Conservation (phyloP, 495 filamentous ascomycete genomes). For the Penicillium bialowiezense region DNA sequence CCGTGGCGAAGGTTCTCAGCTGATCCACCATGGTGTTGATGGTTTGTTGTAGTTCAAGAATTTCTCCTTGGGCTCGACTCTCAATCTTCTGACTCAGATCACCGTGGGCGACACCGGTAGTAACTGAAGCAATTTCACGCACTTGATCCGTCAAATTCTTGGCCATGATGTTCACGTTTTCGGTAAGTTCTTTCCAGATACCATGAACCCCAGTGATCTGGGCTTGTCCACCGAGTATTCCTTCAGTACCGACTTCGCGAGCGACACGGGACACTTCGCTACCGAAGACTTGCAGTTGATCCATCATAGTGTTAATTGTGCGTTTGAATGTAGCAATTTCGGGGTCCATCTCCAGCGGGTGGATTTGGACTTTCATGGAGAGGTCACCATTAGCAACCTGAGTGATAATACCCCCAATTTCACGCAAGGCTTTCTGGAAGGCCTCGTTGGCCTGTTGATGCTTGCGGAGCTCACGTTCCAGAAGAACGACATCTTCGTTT, state of each 20-base stretch:
- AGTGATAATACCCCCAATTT: constrained; percentile 96
- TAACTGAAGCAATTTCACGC: constrained; percentile 95
- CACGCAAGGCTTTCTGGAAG: constrained; percentile 93
- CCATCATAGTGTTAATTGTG: constrained; percentile 97
- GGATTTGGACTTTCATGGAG: constrained; percentile 96
- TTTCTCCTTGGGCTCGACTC: constrained; percentile 90
- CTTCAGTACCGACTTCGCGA: constrained; percentile 95
- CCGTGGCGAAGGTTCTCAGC: constrained; percentile 91
- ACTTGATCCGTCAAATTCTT: constrained; percentile 82
- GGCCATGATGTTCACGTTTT: constrained; percentile 99
- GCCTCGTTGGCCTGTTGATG: constrained; percentile 98
- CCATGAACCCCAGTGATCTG: constrained; percentile 92
- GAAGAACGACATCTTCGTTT: constrained; percentile 60
- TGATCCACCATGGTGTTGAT: constrained; percentile 99
- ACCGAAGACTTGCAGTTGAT: constrained; percentile 95
- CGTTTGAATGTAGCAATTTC: constrained; percentile 99
- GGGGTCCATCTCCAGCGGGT: constrained; percentile 95
- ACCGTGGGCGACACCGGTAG: constrained; percentile 93
- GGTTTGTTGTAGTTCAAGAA: constrained; percentile 92
- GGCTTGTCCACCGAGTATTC: constrained; percentile 94
- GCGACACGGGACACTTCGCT: constrained; percentile 96
- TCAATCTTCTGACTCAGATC: constrained; percentile 96
- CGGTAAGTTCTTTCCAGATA: constrained; percentile 96
- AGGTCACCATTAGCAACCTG: constrained; percentile 94
- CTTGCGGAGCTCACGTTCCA: constrained; percentile 92